Percentiles rank a stretch among this genome's conserved stretches.
These are phyloP conservation scores for Boletus coccyginus DNA, from an alignment of 768 basidiomycete genomes.

Conservation along the genomic window DNA sequence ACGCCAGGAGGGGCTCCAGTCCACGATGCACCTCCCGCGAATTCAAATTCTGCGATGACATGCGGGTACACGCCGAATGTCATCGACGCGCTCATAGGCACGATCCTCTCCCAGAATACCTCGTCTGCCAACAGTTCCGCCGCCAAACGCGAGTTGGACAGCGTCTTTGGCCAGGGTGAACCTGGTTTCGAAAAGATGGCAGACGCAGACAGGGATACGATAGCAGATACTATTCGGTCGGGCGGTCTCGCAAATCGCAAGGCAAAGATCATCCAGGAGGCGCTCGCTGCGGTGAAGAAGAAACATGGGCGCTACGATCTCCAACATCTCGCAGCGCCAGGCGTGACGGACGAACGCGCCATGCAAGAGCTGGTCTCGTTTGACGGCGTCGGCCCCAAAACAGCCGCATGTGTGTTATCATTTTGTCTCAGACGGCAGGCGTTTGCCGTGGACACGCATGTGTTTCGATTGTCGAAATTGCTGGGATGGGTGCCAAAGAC, in stretches of 20 bases:
- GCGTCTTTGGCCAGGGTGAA: conserved; percentile 44
- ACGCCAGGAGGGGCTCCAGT: conserved; percentile 35
- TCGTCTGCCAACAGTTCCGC: conserved; percentile 47
- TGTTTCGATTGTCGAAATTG: conserved; percentile 51
- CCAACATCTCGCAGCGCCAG: conserved; percentile 44
- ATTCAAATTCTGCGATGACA: conserved; percentile 41
- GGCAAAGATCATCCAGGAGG: conserved; percentile 50
- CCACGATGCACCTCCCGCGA: conserved; percentile 22
- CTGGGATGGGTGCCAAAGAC: conserved; percentile 40
- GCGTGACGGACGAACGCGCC: conserved; percentile 42
- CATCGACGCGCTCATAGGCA: conserved; percentile 55
- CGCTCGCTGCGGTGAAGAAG: conserved; percentile 41
- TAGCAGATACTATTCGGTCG: conserved; percentile 48
- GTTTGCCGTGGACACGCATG: conserved; percentile 65
- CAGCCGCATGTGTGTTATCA: conserved; percentile 58
- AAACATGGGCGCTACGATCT: conserved; percentile 54
- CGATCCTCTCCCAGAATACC: conserved; percentile 61
- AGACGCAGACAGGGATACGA: conserved; percentile 36
- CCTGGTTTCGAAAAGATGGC: conserved; percentile 48
- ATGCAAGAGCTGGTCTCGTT: conserved; percentile 58
- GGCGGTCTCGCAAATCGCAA: conserved; percentile 64
- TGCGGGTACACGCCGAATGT: conserved; percentile 52
- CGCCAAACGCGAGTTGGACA: conserved; percentile 49
- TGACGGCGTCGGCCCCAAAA: conserved; percentile 61
- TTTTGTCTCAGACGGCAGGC: conserved; percentile 60